phyloP scores from a whole-genome alignment of 176 grass and related monocot genomes.

The Aegilops longissima region DNA sequence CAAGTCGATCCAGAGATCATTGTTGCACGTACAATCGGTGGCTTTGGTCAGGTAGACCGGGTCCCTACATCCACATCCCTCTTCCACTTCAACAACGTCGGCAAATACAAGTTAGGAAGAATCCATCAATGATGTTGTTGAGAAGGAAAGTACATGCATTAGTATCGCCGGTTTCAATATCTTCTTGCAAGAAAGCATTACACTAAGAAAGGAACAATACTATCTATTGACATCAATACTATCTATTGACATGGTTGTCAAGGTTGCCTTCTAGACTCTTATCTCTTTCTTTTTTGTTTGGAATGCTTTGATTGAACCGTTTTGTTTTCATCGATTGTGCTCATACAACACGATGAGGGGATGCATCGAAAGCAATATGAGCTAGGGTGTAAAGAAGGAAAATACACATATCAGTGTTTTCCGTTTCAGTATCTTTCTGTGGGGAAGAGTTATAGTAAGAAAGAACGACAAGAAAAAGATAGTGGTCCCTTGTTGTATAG shows the following conservation, averaged over 20 bases:
- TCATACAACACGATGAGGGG: not conserved
- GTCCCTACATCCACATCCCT: too few relatives aligned
- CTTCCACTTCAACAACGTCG: too few relatives aligned
- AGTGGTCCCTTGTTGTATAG: not conserved
- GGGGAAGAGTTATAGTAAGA: not conserved
- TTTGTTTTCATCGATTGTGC: not conserved
- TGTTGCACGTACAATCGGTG: too few relatives aligned
- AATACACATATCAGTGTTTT: not conserved
- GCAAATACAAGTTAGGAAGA: too few relatives aligned
- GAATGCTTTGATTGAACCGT: not conserved
- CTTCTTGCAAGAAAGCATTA: not conserved
- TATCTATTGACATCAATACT: not conserved
- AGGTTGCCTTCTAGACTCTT: too few relatives aligned
- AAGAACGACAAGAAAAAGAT: not conserved
- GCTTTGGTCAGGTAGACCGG: too few relatives aligned
- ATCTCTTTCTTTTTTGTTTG: not conserved
- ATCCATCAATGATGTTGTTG: not conserved
- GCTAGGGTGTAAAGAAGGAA: not conserved
- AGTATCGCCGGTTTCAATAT: not conserved
- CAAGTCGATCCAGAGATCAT: too few relatives aligned
- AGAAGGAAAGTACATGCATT: not conserved
- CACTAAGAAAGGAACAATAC: not conserved
- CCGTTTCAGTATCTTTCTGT: not conserved
- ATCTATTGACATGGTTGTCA: too few relatives aligned
- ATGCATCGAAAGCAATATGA: not conserved